Conservation (phyloP, 768 basidiomycete genomes). For the Naematelia aurantialba region DNA sequence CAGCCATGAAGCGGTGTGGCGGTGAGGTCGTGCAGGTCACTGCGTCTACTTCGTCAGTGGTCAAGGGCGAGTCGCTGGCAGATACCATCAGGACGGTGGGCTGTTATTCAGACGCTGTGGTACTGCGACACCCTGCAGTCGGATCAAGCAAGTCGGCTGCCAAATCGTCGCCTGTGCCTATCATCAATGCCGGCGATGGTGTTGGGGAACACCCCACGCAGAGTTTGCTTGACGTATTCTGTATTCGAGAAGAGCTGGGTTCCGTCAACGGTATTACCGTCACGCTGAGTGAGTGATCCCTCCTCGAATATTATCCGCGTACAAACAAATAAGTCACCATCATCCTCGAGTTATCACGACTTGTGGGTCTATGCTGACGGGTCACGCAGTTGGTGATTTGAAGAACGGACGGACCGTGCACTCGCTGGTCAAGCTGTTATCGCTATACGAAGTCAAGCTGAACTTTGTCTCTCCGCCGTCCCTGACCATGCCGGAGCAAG, state of each 20-base stretch:
- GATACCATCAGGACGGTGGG: conserved; percentile 92
- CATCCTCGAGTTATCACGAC: too few relatives aligned
- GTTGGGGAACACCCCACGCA: conserved; percentile 91
- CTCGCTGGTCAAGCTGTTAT: conserved; percentile 85
- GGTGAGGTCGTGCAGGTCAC: conserved; percentile 87
- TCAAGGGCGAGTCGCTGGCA: conserved; percentile 86
- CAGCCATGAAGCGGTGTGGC: conserved; percentile 97
- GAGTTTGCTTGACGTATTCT: conserved; percentile 60
- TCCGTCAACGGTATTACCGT: conserved; percentile 95
- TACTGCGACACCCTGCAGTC: conserved; percentile 87
- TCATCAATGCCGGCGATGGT: conserved; percentile 96
- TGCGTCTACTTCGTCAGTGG: conserved; percentile 76
- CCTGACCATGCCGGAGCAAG: conserved; percentile 80
- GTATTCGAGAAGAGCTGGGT: conserved; percentile 94
- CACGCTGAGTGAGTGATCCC: conserved; percentile 49
- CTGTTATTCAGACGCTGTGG: conserved; percentile 92
- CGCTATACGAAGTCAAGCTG: conserved; percentile 79
- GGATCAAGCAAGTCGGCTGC: conserved; percentile 95
- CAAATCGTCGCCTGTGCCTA: conserved; percentile 89
- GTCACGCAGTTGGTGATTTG: conserved; percentile 70
- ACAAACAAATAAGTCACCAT: too few relatives aligned
- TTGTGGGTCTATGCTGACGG: neutral
- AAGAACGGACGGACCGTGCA: conserved; percentile 98
- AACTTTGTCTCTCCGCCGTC: conserved; percentile 90
- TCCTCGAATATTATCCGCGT: neutral